Evolutionary conservation across 768 basidiomycete genomes (phyloP), one percentile per base, ranked within the genome.

Genomic region (Gyrodon lividus): DNA sequence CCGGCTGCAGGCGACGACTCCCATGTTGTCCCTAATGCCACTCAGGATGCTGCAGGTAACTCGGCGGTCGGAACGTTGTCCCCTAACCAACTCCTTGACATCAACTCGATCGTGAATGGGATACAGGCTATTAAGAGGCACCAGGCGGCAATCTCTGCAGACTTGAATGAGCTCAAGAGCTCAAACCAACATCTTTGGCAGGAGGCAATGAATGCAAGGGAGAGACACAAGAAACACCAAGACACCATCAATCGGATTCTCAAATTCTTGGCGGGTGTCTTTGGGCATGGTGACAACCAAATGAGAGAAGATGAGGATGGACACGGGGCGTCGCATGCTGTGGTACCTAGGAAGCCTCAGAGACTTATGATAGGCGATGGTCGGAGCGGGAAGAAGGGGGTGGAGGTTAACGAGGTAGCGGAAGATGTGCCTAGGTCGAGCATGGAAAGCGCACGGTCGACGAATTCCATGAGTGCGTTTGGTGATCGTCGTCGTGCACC

Each of bases 181-280:
- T 88, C 86, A 2, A 98, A 98, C 63, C 84, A 93, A 57, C 73
- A 85, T 19, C 70, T 98, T n/a, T 99, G 96, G 96, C 84, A 92
- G 65, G 94, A 98, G 63, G 86, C 92, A 1, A 70, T 92, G 58
- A 73, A 81, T 28, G 82, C 91, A 2, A 76, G 93, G 14, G 83
- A 86, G 57, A 80, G 84, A 50, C 86, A 96, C 63, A 86, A 92
- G 66, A 94, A 91, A 63, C 94, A 98, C 58, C 89, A 97, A 63
- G 94, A 98, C 67, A 97, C 93, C 19, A 93, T 98, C 66, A 93
- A 97, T 62, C 76, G 91, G 49, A 98, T 99, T 54, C 80, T 99
- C 56, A 89, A 92, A 54, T 98, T 99, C 70, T 72, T 99, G 49
- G 95, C 95, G 9, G 86, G 92, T 12, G 87, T 98, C 3, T 98